These are phyloP conservation scores for Hygrophorus pudorinus DNA, from an alignment of 768 basidiomycete species.

Conservation along the genomic window DNA sequence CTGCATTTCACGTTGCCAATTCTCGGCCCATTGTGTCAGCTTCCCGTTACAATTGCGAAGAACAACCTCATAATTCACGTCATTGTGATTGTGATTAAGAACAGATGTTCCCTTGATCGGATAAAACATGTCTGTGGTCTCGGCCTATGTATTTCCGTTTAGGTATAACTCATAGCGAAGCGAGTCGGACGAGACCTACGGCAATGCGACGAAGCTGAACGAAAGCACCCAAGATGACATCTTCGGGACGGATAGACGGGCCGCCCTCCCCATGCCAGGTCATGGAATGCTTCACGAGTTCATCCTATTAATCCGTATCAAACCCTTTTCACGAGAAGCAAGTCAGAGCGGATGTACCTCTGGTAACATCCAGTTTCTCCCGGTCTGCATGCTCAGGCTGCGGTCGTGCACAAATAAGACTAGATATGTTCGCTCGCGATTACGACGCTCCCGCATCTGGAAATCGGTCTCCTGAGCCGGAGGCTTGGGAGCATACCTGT, in stretches of 20 bases:
- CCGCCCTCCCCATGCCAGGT: conserved; percentile 64
- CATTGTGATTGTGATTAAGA: conserved; percentile 38
- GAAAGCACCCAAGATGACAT: conserved; percentile 72
- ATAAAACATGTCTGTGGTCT: conserved; percentile 68
- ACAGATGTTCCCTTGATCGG: conserved; percentile 33
- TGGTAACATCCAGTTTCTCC: conserved; percentile 81
- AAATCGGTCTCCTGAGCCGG: conserved; percentile 52
- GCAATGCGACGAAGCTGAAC: conserved; percentile 71
- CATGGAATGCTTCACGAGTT: conserved; percentile 57
- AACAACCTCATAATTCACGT: conserved; percentile 66
- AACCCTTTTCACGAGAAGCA: neutral
- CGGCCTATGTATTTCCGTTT: conserved; percentile 36
- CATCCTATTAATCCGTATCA: conserved; percentile 35
- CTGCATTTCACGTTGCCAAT: conserved; percentile 66
- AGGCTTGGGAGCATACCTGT: conserved; percentile 51
- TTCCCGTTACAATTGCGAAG: conserved; percentile 65
- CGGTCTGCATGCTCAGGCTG: conserved; percentile 79
- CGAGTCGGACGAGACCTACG: conserved; percentile 29
- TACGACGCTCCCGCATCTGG: conserved; percentile 66
- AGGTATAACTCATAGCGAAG: conserved; percentile 1
- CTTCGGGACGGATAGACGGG: conserved; percentile 54
- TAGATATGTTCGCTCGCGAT: conserved; percentile 78
- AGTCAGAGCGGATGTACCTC: conserved; percentile 16
- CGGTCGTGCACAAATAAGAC: conserved; percentile 83
- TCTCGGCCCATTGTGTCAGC: conserved; percentile 61